phyloP scores from a whole-genome alignment of 2,329 filamentous ascomycete genomes.

The Penicillium oxalicum region DNA sequence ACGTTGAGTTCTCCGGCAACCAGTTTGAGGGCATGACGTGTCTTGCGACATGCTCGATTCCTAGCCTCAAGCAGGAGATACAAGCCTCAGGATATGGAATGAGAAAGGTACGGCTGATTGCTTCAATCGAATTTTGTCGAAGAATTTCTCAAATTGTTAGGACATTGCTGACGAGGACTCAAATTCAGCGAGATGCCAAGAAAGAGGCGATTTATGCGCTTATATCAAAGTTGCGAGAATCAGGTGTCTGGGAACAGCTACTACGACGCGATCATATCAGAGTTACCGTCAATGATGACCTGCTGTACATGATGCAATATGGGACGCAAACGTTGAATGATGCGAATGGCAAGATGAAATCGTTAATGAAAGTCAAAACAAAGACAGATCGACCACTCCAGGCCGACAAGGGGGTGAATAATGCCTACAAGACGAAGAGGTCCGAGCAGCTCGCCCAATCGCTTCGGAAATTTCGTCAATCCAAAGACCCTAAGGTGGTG shows the following conservation, averaged over 20 bases:
- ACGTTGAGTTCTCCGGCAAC: not conserved
- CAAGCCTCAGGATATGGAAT: not conserved
- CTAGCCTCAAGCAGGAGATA: not conserved
- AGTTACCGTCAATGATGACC: constrained; percentile 4
- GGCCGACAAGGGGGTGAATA: not conserved
- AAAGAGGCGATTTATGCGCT: constrained; percentile 1
- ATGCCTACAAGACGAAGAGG: not conserved
- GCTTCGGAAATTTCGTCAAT: constrained; percentile 1
- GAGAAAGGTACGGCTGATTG: not conserved
- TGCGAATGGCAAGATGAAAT: not conserved
- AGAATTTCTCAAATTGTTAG: too few relatives aligned
- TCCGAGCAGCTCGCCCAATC: not conserved
- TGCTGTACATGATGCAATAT: constrained; percentile 1
- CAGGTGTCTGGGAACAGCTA: constrained; percentile 1
- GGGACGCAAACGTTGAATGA: constrained; percentile 1
- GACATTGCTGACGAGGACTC: too few relatives aligned
- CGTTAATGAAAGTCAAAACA: not conserved
- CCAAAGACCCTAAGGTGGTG: not conserved
- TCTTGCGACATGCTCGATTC: not conserved
- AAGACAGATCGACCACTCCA: not conserved
- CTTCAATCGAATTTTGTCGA: too few relatives aligned
- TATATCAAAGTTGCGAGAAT: not conserved
- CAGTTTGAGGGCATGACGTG: not conserved
- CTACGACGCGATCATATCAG: not conserved
- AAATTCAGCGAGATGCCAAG: constrained; percentile 1